Evolutionary conservation across 495 filamentous ascomycete genomes (phyloP), one percentile per base, ranked within the genome.

Genomic region (Gamarada debralockiae): DNA sequence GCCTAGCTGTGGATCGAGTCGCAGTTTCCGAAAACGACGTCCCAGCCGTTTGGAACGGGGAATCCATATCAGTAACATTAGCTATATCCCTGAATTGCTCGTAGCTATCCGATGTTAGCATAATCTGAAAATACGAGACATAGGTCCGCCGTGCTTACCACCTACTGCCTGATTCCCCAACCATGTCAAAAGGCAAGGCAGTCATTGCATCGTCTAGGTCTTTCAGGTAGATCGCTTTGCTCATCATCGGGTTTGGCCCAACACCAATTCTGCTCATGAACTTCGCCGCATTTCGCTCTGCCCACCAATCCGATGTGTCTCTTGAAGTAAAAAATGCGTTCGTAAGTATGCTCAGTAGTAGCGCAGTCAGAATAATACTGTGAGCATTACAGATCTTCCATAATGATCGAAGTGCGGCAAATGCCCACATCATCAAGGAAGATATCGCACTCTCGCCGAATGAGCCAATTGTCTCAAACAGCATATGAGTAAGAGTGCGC

Each of bases 191-290:
- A 6, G 68, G 60, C 0, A 64, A 39, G 10, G 50, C 21, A 2
- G 65, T 66, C n/a, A 66, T 57, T 36, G 81, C 80, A 53, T 89
- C 84, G 48, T 92, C 85, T 23, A 98, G 73, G 65, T 97, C 92
- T 55, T 72, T 72, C 46, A 98, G 66, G 57, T 90, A 96, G 37
- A 98, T 82, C 3, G 88, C 81, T 68, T 85, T 88, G 68, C 82
- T 84, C 89, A 97, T 92, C 48, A 85, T 78, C 29, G 78, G 59
- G 55, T 92, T 84, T 15, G 90, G 87, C 14, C 78, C 76, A 7
- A 97, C 83, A 8, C 93, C 92, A 14, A 97, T 69, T 14, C 83
- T 73, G 23, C 73, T 68, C 87, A 98, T 89, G 67, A 90, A 95
- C 38, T 74, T 82, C 1, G 73, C 78, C 10, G 92, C 90, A 45